Evolutionary conservation across 164 flowering plant species (phyloP).

Genomic region (Vitis rupestris): DNA sequence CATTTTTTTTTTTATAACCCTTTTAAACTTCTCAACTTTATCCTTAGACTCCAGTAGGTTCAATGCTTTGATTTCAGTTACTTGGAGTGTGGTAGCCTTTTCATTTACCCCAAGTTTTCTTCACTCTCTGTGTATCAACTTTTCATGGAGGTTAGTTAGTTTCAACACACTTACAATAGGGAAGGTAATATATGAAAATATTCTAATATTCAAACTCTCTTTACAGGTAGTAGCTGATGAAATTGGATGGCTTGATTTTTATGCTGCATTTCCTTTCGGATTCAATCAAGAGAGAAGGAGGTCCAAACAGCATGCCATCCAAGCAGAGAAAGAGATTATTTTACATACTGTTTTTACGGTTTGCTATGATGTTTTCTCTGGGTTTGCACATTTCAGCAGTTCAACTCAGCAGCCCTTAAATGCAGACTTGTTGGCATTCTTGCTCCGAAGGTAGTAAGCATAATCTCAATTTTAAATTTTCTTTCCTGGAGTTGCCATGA

Average conservation of each 20-base stretch:
- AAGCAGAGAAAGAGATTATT: constrained; percentile 67
- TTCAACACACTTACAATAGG: not conserved
- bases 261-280: constrained; percentile 26
- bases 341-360: constrained; percentile 43
- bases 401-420: constrained; percentile 48
- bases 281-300: constrained; percentile 32
- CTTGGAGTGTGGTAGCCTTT: constrained; percentile 66
- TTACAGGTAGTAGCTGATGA: constrained; percentile 64
- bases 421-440: constrained; percentile 37
- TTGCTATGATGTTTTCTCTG: constrained; percentile 61
- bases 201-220: constrained; percentile 1
- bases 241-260: constrained; percentile 68
- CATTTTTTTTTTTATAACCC: not conserved
- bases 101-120: constrained; percentile 51
- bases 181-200: not conserved
- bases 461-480: not conserved
- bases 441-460: constrained; percentile 45
- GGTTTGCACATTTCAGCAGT: constrained; percentile 51
- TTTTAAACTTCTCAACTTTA: not conserved
- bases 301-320: constrained; percentile 45
- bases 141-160: constrained; percentile 58
- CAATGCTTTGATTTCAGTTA: constrained; percentile 38
- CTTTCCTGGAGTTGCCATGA: not conserved
- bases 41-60: not conserved
- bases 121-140: constrained; percentile 47